Evolutionary conservation across 2,329 filamentous ascomycete species (phyloP), one percentile per base, ranked within the genome.

Genomic region (Aspergillus tanneri): DNA sequence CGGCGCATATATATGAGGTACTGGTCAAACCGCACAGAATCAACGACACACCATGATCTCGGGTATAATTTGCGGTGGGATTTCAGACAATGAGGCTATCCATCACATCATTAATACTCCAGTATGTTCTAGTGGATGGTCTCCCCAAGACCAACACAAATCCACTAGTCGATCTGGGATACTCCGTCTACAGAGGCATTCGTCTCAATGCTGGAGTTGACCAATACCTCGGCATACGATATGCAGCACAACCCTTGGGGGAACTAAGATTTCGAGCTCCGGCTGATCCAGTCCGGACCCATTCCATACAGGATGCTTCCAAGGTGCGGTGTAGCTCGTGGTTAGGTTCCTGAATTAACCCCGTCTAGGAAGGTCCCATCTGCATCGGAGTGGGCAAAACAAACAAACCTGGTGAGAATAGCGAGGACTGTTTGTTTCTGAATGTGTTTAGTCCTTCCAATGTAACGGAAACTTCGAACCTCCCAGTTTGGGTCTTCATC

Each of bases 191-290:
- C 59, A 66, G 74, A 41, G 86, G 86, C 8, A 66, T 71, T 2
- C 57, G 71, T 1, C 69, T 77, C 1, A 52, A 62, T 1, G 78
- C 78, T 53, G 84, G 82, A 1, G 70, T 88, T 30, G 81, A 78
- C 3, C 75, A 84, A 62, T 90, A 84, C 83, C 75, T 87, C 6
- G 86, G 85, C 1, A 79, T 90, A 52, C 78, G 85, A 37, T 90
- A 82, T 68, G 86, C 85, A 0, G 81, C 83, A 2, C 74, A 85
- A 3, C 86, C 86, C 0, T 43, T 84, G 2, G 84, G 81, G 2
- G 56, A 79, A 6, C 59, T 86, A 43, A 75, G 86, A 28, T 90
- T 88, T 57, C 70, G 74, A 43, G 79, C 81, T 10, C 85, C 87
- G 0, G 69, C 76, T 56, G 82, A 86, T 61, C 85, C 85, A 16